phyloP scores from a whole-genome alignment of 1,284 basidiomycete species.

The Ganoderma leucocontextum region DNA sequence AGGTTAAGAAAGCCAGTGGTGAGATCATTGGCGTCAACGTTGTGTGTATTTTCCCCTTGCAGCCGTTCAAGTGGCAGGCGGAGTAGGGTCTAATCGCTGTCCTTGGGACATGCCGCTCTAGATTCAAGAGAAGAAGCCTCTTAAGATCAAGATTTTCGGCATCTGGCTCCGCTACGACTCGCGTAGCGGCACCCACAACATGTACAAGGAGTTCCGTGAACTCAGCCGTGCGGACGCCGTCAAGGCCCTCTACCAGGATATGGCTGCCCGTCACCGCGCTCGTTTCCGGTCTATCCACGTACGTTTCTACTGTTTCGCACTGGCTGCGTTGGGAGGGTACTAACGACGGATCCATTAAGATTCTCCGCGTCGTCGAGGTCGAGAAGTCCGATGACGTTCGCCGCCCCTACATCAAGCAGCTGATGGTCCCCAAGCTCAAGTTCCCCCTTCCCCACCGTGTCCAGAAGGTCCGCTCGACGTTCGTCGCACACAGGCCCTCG shows the following conservation, averaged over 20 bases:
- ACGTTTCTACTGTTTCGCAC: conserved; percentile 42
- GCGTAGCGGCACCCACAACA: conserved; percentile 97
- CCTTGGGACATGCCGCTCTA: conserved; percentile 49
- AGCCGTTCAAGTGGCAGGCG: conserved; percentile 88
- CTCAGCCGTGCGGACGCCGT: conserved; percentile 95
- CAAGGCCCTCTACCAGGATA: conserved; percentile 98
- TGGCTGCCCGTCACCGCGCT: conserved; percentile 99
- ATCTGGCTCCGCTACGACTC: conserved; percentile 99
- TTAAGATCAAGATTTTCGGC: conserved; percentile 99
- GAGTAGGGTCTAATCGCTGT: conserved; percentile 69
- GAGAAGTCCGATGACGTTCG: conserved; percentile 93
- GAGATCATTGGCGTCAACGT: conserved; percentile 99
- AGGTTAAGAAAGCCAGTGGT: conserved; percentile 99
- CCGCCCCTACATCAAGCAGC: conserved; percentile 97
- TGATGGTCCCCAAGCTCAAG: conserved; percentile 89
- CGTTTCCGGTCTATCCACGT: conserved; percentile 99
- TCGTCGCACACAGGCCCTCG: conserved; percentile 74
- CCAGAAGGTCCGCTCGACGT: conserved; percentile 73
- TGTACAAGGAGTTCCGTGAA: conserved; percentile 99
- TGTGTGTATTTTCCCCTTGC: conserved; percentile 85
- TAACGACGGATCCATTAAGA: conserved; percentile 52
- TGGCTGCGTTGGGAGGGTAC: neutral
- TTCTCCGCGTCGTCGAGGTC: conserved; percentile 93
- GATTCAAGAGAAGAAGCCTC: conserved; percentile 97
- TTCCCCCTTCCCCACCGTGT: conserved; percentile 99